Base-by-base conservation (phyloP, 1,139 yeast genomes). In the Kodamaea sp. region DNA sequence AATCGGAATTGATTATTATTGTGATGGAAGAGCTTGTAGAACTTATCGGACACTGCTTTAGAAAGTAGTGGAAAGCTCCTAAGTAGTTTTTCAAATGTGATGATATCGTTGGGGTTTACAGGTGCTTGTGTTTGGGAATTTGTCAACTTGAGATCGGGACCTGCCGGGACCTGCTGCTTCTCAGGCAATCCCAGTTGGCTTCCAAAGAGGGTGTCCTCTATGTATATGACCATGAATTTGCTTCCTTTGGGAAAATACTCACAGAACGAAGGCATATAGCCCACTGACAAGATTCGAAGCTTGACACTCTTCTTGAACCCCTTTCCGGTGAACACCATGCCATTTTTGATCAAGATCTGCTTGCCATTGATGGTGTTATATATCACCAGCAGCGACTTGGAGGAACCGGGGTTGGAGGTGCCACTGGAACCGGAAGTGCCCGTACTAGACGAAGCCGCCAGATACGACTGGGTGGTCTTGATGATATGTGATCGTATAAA, bases 401-500 rank as follows among this genome's bases (percentile, higher is more conserved):
- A 61, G 22, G 21, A 18, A 18, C 9, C 9, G 21, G 21, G 9
- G 9, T 26, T 26, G 22, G 28, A 26, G 18, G n/a, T 19, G 6
- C n/a, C 7, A 26, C 20, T 18, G 10, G 15, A 14, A 11, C 22
- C 10, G 11, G 18, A 12, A n/a, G 72, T 55, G 31, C 67, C 66
- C n/a, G n/a, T n/a, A n/a, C n/a, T n/a, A n/a, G n/a, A n/a, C 25
- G 66, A 50, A 38, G 66, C 61, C 8, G 68, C 56, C 14, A 72
- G 56, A 26, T 51, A 48, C 7, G 70, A 58, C 1, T 62, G 50
- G 13, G 57, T 44, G 5, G 66, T 59, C 36, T 70, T 62, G 19
- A 86, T 57, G 15, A 88, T 74, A 57, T 88, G 96, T 1, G 89
- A 77, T 34, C 75, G 73, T 7, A 87, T 62, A 51, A 86, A 88